phyloP scores from a whole-genome alignment of 441 rosid species.

The Capsella rubella region DNA sequence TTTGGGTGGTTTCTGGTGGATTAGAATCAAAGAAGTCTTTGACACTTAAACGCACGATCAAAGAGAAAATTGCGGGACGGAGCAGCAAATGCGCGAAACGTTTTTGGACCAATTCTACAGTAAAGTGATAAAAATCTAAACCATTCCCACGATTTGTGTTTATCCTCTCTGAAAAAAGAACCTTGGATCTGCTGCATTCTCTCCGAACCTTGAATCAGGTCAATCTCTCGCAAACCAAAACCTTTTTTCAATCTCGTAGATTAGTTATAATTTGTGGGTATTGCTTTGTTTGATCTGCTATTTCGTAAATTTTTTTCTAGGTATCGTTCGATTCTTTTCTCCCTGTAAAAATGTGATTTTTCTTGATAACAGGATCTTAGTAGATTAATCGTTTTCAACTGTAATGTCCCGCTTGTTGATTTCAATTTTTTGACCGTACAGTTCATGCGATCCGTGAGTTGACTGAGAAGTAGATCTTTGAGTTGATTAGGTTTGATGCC shows the following conservation, averaged over 20 bases:
- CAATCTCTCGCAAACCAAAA: slow-evolving; percentile 14
- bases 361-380: slow-evolving; percentile 5
- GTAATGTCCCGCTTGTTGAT: not conserved
- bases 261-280: slow-evolving; percentile 3
- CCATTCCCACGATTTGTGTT: slow-evolving; percentile 25
- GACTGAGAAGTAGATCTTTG: slow-evolving; percentile 27
- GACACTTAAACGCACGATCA: slow-evolving; percentile 38
- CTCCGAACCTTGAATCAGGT: slow-evolving; percentile 39
- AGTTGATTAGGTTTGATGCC: not conserved
- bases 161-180: slow-evolving; percentile 10
- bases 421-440: not conserved
- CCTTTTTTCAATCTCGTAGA: not conserved
- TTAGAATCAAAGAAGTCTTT: slow-evolving; percentile 10
- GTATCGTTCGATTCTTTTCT: slow-evolving; percentile 1
- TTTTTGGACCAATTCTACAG: slow-evolving; percentile 43
- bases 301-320: not conserved
- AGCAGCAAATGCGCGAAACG: slow-evolving; percentile 49
- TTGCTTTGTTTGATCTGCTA: slow-evolving; percentile 20
- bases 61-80: slow-evolving; percentile 41
- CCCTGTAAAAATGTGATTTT: not conserved
- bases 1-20: not conserved
- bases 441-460: slow-evolving; percentile 15
- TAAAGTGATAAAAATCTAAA: slow-evolving; percentile 29
- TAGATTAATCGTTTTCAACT: slow-evolving; percentile 6
- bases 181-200: slow-evolving; percentile 39